Conservation (phyloP, 495 filamentous ascomycete species). For the Aspergillus saccharolyticus region DNA sequence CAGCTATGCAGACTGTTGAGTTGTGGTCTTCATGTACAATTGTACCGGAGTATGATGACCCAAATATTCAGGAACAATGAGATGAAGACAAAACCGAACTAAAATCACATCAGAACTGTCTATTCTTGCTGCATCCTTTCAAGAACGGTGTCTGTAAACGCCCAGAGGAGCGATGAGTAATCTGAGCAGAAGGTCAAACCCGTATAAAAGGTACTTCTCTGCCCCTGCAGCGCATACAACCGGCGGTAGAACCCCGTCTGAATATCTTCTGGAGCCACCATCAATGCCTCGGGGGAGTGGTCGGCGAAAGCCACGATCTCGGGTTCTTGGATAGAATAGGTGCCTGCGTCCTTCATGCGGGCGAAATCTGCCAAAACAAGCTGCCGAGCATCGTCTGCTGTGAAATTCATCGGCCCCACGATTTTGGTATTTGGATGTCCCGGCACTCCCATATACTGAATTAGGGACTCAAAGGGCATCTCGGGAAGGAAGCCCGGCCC, state of each 20-base stretch:
- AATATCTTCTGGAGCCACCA: constrained; percentile 23
- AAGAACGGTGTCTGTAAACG: constrained; percentile 10
- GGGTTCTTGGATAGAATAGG: neutral
- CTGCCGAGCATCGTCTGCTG: constrained; percentile 3
- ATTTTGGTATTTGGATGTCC: constrained; percentile 8
- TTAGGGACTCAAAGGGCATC: constrained; percentile 4
- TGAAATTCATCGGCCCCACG: constrained; percentile 7
- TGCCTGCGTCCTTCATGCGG: neutral
- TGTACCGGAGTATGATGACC: neutral
- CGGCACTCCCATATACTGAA: constrained; percentile 6
- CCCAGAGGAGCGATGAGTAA: constrained; percentile 28
- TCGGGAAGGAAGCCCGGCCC: constrained; percentile 5
- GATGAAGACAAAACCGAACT: neutral
- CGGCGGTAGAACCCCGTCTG: constrained; percentile 32
- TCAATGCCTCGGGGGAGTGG: constrained; percentile 30
- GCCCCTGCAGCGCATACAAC: constrained; percentile 35
- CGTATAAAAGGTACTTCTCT: constrained; percentile 33
- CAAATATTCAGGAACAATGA: neutral
- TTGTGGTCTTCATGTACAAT: neutral
- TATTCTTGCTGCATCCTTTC: neutral
- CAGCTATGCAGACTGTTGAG: too few relatives aligned
- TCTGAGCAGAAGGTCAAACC: constrained; percentile 26
- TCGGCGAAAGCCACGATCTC: neutral
- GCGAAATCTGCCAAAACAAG: neutral
- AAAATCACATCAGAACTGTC: neutral